Evolutionary conservation across 257 asterid species (phyloP), one percentile per base, ranked within the genome.

Genomic region (Cordia subcordata): DNA sequence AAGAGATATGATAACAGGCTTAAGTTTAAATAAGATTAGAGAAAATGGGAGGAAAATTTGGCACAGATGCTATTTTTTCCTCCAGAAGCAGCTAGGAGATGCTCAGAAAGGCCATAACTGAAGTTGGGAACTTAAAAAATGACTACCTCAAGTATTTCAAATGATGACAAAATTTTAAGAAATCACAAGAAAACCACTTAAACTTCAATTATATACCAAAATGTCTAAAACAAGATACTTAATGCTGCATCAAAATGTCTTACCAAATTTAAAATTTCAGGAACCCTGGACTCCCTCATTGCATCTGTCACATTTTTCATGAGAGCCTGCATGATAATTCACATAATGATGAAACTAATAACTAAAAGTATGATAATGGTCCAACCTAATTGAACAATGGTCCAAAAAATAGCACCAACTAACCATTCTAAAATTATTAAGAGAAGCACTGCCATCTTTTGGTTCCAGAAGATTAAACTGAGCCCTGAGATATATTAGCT

Each of bases 281-380:
- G 71, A 61, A 84, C 96, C 76, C 95, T 84, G 4, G 99, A 80
- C 67, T 89, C 99, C 81, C 77, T 84, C 99, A 92, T 89, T 49
- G 99, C 97, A 58, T 88, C 96, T 18, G 97, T 86, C 57, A 85
- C 84, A 55, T 80, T 77, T 71, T 66, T 80, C 87, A 63, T 63
- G 61, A 92, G 97, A 63, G 94, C 96, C 99, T 88, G 83, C 61
- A 62, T 54, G 53, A 63, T 5, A 16, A 63, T 40, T 49, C 51
- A 53, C 38, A 23, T 53, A n/a, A 53, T 53, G 33, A 53, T 37
- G 10, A 53, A n/a, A 53, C 57, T 22, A 33, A 27, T 53, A 23
- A 10, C 33, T 21, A 15, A 32, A 53, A 49, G 22, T 16, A 14
- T 14, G 53, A 49, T 49, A 3, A 49, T n/a, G 23, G 1, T 49